Percentiles rank a stretch among this genome's conserved stretches.
phyloP scores from a whole-genome alignment of 2,329 filamentous ascomycete species.

The Didymella keratinophila region DNA sequence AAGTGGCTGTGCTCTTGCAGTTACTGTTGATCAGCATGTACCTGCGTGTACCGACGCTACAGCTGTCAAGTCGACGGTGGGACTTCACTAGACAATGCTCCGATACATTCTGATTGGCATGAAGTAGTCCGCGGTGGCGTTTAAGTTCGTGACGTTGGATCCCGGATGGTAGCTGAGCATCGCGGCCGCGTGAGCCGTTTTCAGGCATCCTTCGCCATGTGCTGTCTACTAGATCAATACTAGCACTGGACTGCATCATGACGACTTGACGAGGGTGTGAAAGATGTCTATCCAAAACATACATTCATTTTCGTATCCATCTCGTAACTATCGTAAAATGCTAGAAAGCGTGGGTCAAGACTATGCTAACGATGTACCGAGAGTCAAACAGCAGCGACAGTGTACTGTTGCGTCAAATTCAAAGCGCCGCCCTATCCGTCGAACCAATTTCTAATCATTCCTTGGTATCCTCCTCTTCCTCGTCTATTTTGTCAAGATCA shows the following conservation, averaged over 20 bases:
- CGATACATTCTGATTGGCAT: conserved; percentile 1
- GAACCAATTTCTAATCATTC: conserved; percentile 11
- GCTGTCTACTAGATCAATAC: not conserved
- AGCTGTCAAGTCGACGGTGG: conserved; percentile 5
- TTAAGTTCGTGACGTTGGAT: not conserved
- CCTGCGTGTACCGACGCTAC: conserved; percentile 13
- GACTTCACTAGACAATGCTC: not conserved
- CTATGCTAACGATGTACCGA: conserved; percentile 21
- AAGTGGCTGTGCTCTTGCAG: not conserved
- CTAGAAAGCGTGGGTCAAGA: conserved; percentile 10
- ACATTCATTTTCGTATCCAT: conserved; percentile 20
- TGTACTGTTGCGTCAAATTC: conserved; percentile 9
- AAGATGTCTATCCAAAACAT: conserved; percentile 16
- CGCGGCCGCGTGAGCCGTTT: not conserved
- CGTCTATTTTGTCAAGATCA: not conserved
- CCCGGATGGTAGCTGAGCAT: not conserved
- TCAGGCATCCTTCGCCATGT: not conserved
- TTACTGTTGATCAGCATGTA: not conserved
- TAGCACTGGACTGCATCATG: not conserved
- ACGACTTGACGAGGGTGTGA: not conserved
- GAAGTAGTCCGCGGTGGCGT: not conserved
- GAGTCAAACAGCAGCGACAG: conserved; percentile 1
- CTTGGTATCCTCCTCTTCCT: conserved; percentile 3
- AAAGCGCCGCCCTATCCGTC: conserved; percentile 9
- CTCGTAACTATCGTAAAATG: conserved; percentile 23